These are phyloP conservation scores for Plasmodium reichenowi DNA, from an alignment of 169 alveolate species.

Conservation along the genomic window DNA sequence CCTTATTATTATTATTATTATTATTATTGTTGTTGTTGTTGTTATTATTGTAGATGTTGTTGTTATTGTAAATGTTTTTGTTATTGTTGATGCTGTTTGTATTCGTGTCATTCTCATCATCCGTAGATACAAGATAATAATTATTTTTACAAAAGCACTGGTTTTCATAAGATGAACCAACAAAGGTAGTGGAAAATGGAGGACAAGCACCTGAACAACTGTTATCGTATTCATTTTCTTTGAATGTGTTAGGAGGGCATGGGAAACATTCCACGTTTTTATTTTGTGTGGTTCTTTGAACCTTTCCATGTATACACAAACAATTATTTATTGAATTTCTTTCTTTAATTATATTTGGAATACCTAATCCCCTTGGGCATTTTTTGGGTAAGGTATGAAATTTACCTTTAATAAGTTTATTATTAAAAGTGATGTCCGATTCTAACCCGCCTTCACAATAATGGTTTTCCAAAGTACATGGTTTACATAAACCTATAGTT, in stretches of 20 bases:
- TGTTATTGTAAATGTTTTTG: not conserved
- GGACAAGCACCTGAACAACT: slow-evolving; percentile 84
- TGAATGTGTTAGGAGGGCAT: slow-evolving; percentile 82
- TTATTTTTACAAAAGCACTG: slow-evolving; percentile 86
- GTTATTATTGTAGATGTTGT: not conserved
- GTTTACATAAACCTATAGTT: slow-evolving; percentile 56
- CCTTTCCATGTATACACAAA: slow-evolving; percentile 71
- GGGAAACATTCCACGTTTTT: slow-evolving; percentile 59
- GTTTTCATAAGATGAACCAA: slow-evolving; percentile 81
- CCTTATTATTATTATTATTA: not conserved
- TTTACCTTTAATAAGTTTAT: slow-evolving; percentile 12
- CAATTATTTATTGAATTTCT: slow-evolving; percentile 67
- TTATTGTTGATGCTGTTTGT: not conserved
- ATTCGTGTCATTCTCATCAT: slow-evolving; percentile 5
- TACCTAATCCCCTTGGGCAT: slow-evolving; percentile 65
- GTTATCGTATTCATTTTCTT: slow-evolving; percentile 78
- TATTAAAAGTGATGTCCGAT: slow-evolving; percentile 28
- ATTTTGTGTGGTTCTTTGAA: slow-evolving; percentile 51
- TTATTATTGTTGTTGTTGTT: not conserved
- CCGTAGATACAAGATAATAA: slow-evolving; percentile 46
- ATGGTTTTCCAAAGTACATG: slow-evolving; percentile 60
- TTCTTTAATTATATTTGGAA: slow-evolving; percentile 43
- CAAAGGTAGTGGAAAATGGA: slow-evolving; percentile 81
- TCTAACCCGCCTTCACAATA: slow-evolving; percentile 75
- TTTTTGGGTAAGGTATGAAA: slow-evolving; percentile 71